Evolutionary conservation across 352 stramenopile species (phyloP).

Genomic region (Pelagophyceae sp.): DNA sequence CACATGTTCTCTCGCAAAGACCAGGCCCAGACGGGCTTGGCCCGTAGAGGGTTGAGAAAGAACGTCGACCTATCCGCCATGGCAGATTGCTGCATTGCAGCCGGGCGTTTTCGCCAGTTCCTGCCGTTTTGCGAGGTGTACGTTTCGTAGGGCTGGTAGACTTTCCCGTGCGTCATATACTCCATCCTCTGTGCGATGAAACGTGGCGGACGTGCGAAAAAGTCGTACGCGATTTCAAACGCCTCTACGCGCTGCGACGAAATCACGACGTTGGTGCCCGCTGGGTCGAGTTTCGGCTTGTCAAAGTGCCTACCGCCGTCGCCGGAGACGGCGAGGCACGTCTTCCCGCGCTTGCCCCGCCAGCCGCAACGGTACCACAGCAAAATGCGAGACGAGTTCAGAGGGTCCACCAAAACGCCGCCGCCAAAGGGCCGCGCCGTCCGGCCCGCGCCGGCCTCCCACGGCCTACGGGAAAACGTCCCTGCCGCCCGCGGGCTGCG

Average conservation of each 20-base stretch:
- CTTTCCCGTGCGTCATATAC: constrained; percentile 4
- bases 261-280: not conserved
- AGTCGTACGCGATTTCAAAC: constrained; percentile 11
- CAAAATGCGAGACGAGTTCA: not conserved
- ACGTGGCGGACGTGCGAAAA: not conserved
- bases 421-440: constrained; percentile 11
- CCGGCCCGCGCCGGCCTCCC: too few species aligned
- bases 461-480: too few species aligned
- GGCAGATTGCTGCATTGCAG: too few species aligned
- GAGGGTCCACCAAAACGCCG: not conserved
- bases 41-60: constrained; percentile 3
- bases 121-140: not conserved
- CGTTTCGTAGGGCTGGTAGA: not conserved
- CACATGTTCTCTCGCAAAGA: constrained; percentile 6
- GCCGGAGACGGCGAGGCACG: not conserved
- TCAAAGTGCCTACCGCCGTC: not conserved
- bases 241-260: not conserved
- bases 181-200: not conserved
- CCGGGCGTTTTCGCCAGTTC: not conserved
- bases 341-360: not conserved
- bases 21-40: not conserved
- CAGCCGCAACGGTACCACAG: constrained; percentile 10
- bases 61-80: constrained; percentile 7
- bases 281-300: not conserved
- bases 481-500: not conserved